Conservation (phyloP, 352 stramenopile species). For the Phytopythium mirpurense region DNA sequence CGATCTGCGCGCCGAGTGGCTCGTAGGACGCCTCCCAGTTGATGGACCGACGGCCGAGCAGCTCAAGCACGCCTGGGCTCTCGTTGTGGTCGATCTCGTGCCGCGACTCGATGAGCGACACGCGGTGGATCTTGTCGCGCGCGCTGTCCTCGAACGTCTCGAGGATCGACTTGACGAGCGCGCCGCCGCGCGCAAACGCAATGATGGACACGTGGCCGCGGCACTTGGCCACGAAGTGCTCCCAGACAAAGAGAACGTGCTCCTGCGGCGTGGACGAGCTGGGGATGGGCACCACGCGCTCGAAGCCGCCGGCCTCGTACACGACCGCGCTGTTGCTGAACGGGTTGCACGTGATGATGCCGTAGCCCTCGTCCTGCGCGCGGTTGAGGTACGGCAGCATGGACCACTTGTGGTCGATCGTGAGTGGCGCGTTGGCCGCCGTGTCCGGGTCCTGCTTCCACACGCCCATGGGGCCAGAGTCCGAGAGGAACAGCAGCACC, state of each 20-base stretch:
- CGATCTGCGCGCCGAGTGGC: conserved; percentile 76
- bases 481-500: conserved; percentile 79
- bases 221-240: conserved; percentile 74
- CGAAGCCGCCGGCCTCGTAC: conserved; percentile 84
- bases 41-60: conserved; percentile 81
- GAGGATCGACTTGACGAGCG: conserved; percentile 80
- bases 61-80: conserved; percentile 67
- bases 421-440: conserved; percentile 33
- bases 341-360: conserved; percentile 83
- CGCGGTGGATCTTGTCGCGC: conserved; percentile 76
- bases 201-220: conserved; percentile 84
- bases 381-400: conserved; percentile 84
- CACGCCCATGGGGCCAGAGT: conserved; percentile 79
- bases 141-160: conserved; percentile 70
- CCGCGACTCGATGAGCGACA: conserved; percentile 86
- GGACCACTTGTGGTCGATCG: conserved; percentile 82
- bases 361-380: conserved; percentile 82
- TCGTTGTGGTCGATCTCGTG: conserved; percentile 82
- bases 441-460: conserved; percentile 76
- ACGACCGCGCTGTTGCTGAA: conserved; percentile 86
- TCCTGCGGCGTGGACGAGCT: conserved; percentile 82
- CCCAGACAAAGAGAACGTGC: conserved; percentile 87
- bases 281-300: conserved; percentile 79
- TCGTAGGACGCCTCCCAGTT: conserved; percentile 87
- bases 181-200: conserved; percentile 73